Evolutionary conservation across 148 eudicot species (phyloP), one percentile per base, ranked within the genome.

Genomic region (Fagopyrum homotropicum): DNA sequence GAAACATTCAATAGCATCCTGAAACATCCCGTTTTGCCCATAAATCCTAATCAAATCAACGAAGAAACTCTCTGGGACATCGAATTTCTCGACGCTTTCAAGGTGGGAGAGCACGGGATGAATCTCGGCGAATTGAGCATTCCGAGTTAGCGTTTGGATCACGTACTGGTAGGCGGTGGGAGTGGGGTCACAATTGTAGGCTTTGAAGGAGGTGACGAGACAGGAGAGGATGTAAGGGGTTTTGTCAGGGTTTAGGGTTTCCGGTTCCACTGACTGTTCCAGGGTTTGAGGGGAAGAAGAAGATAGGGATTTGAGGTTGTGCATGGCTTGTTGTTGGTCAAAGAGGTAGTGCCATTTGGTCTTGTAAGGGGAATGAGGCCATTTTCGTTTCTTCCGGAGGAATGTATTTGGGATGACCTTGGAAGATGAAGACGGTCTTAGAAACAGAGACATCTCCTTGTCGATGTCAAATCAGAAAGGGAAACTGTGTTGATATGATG

Each of bases 1-100:
- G 73, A 89, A 89, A 72, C 87, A 74, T 57, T 87, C 86, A 77
- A 89, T 73, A n/a, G 88, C 88, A 14, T 84, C 86, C 43, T 59
- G 35, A 43, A 84, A 35, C 85, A 75, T 72, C 66, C 75, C 72
- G 9, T 50, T 73, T 46, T 73, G 45, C 0, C 93, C 89, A 75
- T 81, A 87, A 77, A 78, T 79, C 84, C 80, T 80, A 74, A 89
- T 87, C 88, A 89, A 83, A 79, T 89, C 84, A 30, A 82, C 77
- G 54, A 89, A 84, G 61, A 87, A 46, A 15, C 75, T 54, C 78
- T 87, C 93, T 16, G 91, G 89, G 69, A 83, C 83, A 26, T 89
- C 89, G 59, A 87, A 87, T 43, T 56, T 84, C 72, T 84, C 93
- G 19, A 61, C 74, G 5, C 74, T 81, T 48, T 86, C 77, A 0